Percentiles rank a stretch among this genome's conserved stretches.
These are phyloP conservation scores for Chimonanthus praecox DNA, from an alignment of 164 flowering plant genomes.

Conservation along the genomic window DNA sequence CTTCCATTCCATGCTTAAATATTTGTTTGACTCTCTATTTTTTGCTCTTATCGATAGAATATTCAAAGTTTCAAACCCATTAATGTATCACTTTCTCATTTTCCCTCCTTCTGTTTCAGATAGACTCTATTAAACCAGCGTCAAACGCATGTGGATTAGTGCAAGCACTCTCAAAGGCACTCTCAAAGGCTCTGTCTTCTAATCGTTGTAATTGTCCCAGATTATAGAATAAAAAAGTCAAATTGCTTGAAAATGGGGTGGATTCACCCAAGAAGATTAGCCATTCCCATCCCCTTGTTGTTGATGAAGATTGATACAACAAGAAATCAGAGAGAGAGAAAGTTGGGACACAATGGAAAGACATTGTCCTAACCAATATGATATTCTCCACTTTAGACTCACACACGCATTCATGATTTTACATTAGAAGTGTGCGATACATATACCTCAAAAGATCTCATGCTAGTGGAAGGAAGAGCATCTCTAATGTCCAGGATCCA, in stretches of 20 bases:
- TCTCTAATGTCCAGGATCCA: too few species aligned
- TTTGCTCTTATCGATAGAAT: background rate
- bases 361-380: too few species aligned
- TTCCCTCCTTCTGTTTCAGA: conserved; percentile 27
- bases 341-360: too few species aligned
- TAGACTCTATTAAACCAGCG: conserved; percentile 42
- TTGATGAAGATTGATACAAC: too few species aligned
- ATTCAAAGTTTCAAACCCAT: background rate
- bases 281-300: background rate
- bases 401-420: too few species aligned
- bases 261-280: conserved; percentile 7
- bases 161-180: conserved; percentile 58
- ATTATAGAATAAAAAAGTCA: conserved; percentile 33
- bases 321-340: too few species aligned
- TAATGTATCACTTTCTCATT: background rate
- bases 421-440: too few species aligned
- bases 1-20: too few species aligned
- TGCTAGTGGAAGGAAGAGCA: too few species aligned
- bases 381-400: too few species aligned
- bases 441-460: too few species aligned
- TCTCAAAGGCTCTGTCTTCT: conserved; percentile 50
- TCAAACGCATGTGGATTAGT: conserved; percentile 44
- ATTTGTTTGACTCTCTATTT: background rate
- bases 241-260: conserved; percentile 20
- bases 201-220: conserved; percentile 42